These are phyloP conservation scores for Neurospora terricola DNA, from an alignment of 495 filamentous ascomycete genomes.

Conservation along the genomic window DNA sequence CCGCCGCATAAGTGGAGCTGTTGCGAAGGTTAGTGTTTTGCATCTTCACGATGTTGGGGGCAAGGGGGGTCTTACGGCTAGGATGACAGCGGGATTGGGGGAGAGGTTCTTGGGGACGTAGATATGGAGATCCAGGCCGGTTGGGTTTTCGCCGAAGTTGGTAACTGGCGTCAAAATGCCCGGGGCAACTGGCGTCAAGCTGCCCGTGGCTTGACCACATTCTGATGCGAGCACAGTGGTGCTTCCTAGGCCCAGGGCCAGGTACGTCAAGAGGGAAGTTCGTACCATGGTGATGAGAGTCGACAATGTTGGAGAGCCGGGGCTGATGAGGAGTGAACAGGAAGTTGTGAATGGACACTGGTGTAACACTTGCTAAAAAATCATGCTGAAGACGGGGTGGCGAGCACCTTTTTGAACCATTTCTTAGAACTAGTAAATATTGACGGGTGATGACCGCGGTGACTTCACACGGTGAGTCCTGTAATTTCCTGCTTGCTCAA, in stretches of 20 bases:
- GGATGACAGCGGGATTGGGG: slow-evolving; percentile 27
- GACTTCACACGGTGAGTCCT: background rate
- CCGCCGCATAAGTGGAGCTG: slow-evolving; percentile 34
- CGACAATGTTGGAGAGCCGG: background rate
- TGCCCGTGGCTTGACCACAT: background rate
- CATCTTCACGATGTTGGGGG: background rate
- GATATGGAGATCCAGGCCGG: slow-evolving; percentile 27
- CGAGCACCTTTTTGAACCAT: background rate
- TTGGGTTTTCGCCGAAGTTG: slow-evolving; percentile 30
- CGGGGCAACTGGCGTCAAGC: background rate
- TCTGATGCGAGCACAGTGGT: background rate
- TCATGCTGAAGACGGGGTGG: background rate
- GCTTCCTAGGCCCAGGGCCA: slow-evolving; percentile 2
- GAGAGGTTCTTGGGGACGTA: slow-evolving; percentile 28
- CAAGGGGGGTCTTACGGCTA: slow-evolving; percentile 23
- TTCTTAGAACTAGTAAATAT: background rate
- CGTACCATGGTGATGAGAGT: background rate
- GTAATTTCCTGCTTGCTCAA: background rate
- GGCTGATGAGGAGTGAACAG: background rate
- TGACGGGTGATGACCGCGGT: background rate
- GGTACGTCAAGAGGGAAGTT: background rate
- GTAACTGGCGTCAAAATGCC: slow-evolving; percentile 4
- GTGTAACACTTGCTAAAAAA: background rate
- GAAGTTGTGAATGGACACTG: background rate
- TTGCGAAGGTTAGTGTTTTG: background rate